Base-by-base conservation (phyloP, 257 asterid species). In the Linaria vulgaris region DNA sequence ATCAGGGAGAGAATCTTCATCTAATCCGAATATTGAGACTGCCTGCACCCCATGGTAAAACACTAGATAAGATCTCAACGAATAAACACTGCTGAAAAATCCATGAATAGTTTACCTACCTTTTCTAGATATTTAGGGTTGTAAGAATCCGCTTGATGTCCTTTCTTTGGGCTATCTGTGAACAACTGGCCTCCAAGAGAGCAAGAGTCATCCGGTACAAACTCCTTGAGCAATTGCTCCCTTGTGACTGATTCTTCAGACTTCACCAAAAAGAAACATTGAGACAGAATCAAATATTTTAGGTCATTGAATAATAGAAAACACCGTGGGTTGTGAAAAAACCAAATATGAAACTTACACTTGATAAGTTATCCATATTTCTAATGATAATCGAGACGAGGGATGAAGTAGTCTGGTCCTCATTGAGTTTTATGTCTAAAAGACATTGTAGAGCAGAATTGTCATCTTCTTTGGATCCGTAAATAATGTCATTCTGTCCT, bases 391-490 rank as follows among this genome's bases (percentile, higher is more conserved):
- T 31, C 37, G 90, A 70, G 72, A 82, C 95, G 66, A 94, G 80
- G 76, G 84, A 82, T 72, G 79, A 83, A 53, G 67, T 79, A 8
- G 82, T 78, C 80, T 85, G 96, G 58, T 81, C 88, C 69, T 77
- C 72, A 1, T 71, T 70, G 61, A 85, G 71, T 46, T 71, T 84
- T 44, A 90, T 82, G 58, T 81, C 90, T 6, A 92, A 82, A 67
- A 94, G 95, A 68, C 83, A 74, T 69, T 56, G 77, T 64, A 73
- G 72, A 71, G 97, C 95, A 53, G 84, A 74, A 54, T 31, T 75
- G 53, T 90, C 85, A n/a, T 94, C 99, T 73, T 94, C 97, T 49
- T 82, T 72, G 10, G 94, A 94, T 54, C 97, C 99, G 60, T 90
- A 89, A 22, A 52, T 38, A 37, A 59, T 60, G 70, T 63, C 71